Percentiles rank a stretch among this genome's conserved stretches.
phyloP scores from a whole-genome alignment of 495 filamentous ascomycete genomes.

The Hypoxylon trugodes region DNA sequence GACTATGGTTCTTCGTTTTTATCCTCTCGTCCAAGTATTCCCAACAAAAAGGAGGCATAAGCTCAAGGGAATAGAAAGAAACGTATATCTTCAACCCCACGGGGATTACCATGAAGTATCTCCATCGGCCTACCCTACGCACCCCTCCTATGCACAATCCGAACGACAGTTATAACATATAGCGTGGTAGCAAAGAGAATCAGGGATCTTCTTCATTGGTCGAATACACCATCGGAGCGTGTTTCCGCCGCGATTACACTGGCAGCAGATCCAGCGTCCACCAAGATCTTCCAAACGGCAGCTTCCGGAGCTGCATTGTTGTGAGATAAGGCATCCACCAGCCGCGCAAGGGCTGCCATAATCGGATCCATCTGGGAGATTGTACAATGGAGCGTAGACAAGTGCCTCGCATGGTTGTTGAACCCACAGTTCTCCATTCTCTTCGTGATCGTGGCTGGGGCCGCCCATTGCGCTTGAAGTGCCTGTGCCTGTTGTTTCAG shows the following conservation, averaged over 20 bases:
- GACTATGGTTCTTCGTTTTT: neutral
- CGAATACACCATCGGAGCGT: constrained; percentile 48
- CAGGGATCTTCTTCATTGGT: constrained; percentile 48
- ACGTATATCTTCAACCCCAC: neutral
- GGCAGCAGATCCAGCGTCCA: constrained; percentile 55
- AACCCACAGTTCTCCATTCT: constrained; percentile 6
- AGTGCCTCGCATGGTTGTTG: constrained; percentile 36
- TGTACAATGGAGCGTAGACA: constrained; percentile 38
- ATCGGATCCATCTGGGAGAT: constrained; percentile 42
- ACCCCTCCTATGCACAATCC: constrained; percentile 7
- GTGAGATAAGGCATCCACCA: constrained; percentile 51
- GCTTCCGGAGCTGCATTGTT: constrained; percentile 52
- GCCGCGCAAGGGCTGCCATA: constrained; percentile 52
- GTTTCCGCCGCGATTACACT: constrained; percentile 52
- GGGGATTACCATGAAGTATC: neutral
- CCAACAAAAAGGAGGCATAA: neutral
- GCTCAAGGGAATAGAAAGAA: neutral
- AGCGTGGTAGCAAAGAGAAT: constrained; percentile 53
- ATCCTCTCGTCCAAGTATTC: neutral
- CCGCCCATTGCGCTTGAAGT: neutral
- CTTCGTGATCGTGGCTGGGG: neutral
- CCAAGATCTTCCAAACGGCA: constrained; percentile 55
- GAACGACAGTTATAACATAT: constrained; percentile 34
- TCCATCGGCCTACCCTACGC: neutral
- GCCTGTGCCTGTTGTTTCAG: neutral